These are phyloP conservation scores for Xylariaceae sp. DNA, from an alignment of 2,329 filamentous ascomycete species.

Conservation along the genomic window DNA sequence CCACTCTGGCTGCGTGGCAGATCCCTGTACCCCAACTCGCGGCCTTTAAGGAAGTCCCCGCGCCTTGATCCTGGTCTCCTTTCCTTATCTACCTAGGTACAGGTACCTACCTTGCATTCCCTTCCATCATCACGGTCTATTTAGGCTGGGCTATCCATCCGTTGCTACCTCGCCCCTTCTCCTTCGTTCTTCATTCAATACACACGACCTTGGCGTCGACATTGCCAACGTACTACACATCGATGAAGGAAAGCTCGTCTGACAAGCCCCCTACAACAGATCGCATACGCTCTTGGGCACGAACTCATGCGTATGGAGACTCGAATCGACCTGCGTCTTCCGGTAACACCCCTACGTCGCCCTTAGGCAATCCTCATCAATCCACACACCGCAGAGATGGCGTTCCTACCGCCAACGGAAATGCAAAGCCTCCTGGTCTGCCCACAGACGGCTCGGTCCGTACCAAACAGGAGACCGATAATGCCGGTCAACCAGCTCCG, in stretches of 20 bases:
- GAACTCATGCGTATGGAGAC: slow-evolving; percentile 53
- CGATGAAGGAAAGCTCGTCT: slow-evolving; percentile 60
- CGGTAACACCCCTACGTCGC: slow-evolving; percentile 37
- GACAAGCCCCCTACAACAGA: slow-evolving; percentile 49
- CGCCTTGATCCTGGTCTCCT: neutral
- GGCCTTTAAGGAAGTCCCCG: neutral
- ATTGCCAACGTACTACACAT: slow-evolving; percentile 35
- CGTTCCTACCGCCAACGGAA: slow-evolving; percentile 17
- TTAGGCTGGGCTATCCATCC: slow-evolving; percentile 4
- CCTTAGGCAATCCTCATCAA: slow-evolving; percentile 32
- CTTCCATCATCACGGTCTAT: slow-evolving; percentile 2
- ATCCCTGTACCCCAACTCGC: neutral
- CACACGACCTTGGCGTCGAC: slow-evolving; percentile 30
- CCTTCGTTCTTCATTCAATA: slow-evolving; percentile 22
- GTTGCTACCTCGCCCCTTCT: slow-evolving; percentile 10
- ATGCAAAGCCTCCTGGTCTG: slow-evolving; percentile 22
- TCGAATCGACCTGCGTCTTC: slow-evolving; percentile 37
- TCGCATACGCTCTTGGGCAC: slow-evolving; percentile 54
- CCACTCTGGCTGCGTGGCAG: neutral
- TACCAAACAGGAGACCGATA: slow-evolving; percentile 25
- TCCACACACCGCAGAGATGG: slow-evolving; percentile 22
- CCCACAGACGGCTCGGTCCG: slow-evolving; percentile 21
- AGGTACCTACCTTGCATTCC: neutral
- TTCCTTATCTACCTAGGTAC: neutral
- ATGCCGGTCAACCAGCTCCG: slow-evolving; percentile 33